Base-by-base conservation (phyloP, 768 basidiomycete genomes). In the Crassisporium funariophilum region DNA sequence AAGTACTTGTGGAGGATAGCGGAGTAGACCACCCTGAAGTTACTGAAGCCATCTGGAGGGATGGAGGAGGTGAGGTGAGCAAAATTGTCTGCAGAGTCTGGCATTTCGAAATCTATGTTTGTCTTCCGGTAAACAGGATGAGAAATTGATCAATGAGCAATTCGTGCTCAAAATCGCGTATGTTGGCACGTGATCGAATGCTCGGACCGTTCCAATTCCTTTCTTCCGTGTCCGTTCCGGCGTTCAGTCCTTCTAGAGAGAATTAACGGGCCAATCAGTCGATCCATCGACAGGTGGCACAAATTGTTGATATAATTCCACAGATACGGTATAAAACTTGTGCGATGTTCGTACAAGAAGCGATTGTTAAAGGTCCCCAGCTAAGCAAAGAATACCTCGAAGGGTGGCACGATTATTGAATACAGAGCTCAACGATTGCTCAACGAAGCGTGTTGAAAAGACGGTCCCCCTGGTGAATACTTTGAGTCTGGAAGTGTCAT, bases 401-500 rank as follows among this genome's bases (percentile, higher is more conserved):
- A n/a, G n/a, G n/a, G n/a, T n/a, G n/a, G n/a, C n/a, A n/a, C n/a
- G n/a, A n/a, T n/a, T 25, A 12, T 35, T 29, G 19, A 38, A 12
- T 42, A 46, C 41, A 24, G 27, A 25, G 20, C 12, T 45, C 35
- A 23, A 11, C 23, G 13, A 13, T 4, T 11, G 15, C 11, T 58
- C 62, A 78, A 39, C 69, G 71, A n/a, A 82, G 57, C 0, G 91
- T 91, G 59, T 87, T 86, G 72, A 88, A 92, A 49, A 92, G 64
- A 8, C 92, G 84, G 57, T 95, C 92, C 2, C 92, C 92, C 89
- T 93, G 54, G n/a, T 11, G n/a, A 31, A 23, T 17, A 23, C 10
- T 27, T 29, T 34, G n/a, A 27, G 33, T 15, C 19, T 2, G 10
- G 4, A 23, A 17, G 13, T 16, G 21, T 33, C 7, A 20, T 20